Evolutionary conservation across 331 rosid genomes (phyloP).

Genomic region (Acacia pycnantha): DNA sequence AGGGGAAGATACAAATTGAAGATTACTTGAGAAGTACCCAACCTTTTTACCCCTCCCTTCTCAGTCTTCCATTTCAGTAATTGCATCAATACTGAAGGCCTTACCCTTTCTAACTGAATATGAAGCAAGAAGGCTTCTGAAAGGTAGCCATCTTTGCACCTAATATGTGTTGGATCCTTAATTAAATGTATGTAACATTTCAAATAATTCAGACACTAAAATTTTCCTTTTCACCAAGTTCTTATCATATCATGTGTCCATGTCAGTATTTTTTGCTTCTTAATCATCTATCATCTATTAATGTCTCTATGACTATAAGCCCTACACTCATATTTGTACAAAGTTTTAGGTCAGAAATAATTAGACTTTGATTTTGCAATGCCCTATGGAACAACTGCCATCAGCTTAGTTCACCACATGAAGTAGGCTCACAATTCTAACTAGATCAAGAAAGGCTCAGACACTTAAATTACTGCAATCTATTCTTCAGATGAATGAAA

Average conservation of each 20-base stretch:
- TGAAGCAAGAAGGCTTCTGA: neutral
- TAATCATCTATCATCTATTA: neutral
- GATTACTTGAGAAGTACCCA: neutral
- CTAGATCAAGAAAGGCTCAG: neutral
- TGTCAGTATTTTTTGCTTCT: neutral
- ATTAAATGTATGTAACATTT: neutral
- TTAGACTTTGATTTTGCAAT: neutral
- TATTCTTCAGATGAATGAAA: neutral
- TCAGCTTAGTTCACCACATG: neutral
- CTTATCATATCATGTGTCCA: neutral
- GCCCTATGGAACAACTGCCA: neutral
- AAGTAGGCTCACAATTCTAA: neutral
- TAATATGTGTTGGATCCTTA: neutral
- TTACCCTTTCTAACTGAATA: neutral
- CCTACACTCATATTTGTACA: neutral
- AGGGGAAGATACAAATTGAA: neutral
- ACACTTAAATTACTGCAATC: neutral
- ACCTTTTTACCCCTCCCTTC: neutral
- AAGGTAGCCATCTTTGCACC: neutral
- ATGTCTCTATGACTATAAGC: neutral
- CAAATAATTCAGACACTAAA: neutral
- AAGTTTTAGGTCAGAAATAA: neutral
- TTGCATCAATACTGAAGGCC: conserved; percentile 3
- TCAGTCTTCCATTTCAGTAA: neutral
- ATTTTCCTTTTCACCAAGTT: neutral